Conservation (phyloP, 176 grass and related monocot species). For the Ensete glaucum region DNA sequence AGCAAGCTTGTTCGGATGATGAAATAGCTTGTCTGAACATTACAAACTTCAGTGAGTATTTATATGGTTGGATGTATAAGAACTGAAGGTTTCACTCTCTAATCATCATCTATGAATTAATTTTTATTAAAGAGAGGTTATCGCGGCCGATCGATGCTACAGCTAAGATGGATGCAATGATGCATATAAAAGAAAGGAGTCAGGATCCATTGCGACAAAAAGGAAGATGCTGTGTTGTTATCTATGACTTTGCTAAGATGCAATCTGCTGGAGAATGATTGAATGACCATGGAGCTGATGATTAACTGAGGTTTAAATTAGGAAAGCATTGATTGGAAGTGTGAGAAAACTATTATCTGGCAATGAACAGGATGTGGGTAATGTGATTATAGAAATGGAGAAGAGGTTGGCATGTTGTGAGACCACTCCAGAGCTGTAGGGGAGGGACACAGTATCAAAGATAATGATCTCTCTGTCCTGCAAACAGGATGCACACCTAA, state of each 20-base stretch:
- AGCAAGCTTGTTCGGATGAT: constrained; percentile 2
- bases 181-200: neutral
- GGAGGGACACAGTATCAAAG: neutral
- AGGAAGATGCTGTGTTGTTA: neutral
- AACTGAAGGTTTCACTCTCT: neutral
- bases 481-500: no score
- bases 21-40: neutral
- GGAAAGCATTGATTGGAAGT: no score
- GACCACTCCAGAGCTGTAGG: neutral
- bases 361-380: neutral
- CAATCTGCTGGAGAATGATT: neutral
- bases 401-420: neutral
- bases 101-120: neutral
- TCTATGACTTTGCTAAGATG: neutral
- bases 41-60: neutral
- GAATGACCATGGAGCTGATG: neutral
- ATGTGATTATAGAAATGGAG: neutral
- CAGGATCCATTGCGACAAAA: neutral
- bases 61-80: neutral
- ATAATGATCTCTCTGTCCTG: no score
- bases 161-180: neutral
- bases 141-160: neutral
- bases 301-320: no score
- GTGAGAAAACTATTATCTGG: neutral
- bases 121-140: neutral